Evolutionary conservation across 306 rosid genomes (phyloP), one percentile per base, ranked within the genome.

Genomic region (Cucurbita maxima): DNA sequence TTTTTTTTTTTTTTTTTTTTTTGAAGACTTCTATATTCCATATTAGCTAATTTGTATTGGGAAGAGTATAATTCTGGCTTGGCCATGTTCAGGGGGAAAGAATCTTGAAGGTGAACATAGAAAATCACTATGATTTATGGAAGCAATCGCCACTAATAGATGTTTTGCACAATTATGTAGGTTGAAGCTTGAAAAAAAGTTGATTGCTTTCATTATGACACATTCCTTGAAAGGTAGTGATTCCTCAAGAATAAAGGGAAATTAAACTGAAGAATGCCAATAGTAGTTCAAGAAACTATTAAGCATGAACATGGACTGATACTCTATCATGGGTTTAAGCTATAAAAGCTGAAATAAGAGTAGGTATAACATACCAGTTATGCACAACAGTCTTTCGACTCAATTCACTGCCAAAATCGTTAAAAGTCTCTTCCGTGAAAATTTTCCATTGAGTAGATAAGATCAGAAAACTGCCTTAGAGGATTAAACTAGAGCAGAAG

Each of bases 391-490:
- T 83, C 77, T 83, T 77, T 64, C 72, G 80, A 76, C 79, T 83
- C 75, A 83, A 51, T 74, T 68, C 76, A 41, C 62, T 70, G 60
- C 86, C 86, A 43, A 83, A 83, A 70, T 80, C 60, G 41, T 79
- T 83, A 36, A 83, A 83, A 4, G 86, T 83, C 78, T 83, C 86
- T 79, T 83, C 86, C 86, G 83, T 83, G 86, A 19, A 58, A 68
- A 45, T 60, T 18, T 52, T 59, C 59, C 61, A 48, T 9, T 0
- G 43, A 25, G 19, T 18, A 25, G 15, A 44, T 64, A 40, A 55
- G 15, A 70, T 43, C 45, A 73, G 16, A 55, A 69, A 69, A 38
- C 13, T 68, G 56, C 25, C 18, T 67, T 69, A 22, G 44, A 69
- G 13, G 19, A 13, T 48, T 30, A 69, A 30, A 30, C 8, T 69